Evolutionary conservation across 805 yeast species (phyloP).

Genomic region (Yamadazyma nakazawae): DNA sequence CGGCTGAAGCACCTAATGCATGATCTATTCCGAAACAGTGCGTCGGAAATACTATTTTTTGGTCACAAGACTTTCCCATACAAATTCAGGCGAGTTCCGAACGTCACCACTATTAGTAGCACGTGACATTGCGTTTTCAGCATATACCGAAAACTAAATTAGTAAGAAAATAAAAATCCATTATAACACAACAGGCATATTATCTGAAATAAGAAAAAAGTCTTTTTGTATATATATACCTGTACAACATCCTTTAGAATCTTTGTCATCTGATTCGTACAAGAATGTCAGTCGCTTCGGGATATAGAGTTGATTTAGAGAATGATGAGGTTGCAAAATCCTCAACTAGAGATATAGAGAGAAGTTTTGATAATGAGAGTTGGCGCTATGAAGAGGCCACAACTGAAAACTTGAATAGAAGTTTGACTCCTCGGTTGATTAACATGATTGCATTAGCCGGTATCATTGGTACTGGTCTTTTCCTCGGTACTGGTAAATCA

Average conservation of each 20-base stretch:
- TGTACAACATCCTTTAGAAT: too few species aligned
- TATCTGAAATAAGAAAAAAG: too few species aligned
- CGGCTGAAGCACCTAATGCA: background rate
- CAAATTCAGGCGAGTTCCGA: background rate
- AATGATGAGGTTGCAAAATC: constrained; percentile 1
- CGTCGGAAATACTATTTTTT: background rate
- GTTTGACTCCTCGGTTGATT: constrained; percentile 23
- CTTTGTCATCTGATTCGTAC: background rate
- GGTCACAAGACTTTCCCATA: background rate
- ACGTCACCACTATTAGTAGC: background rate
- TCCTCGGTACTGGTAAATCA: constrained; percentile 30
- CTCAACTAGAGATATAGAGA: constrained; percentile 1
- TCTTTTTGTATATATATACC: too few species aligned
- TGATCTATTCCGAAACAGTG: background rate
- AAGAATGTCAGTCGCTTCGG: background rate
- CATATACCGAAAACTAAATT: background rate
- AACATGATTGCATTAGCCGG: constrained; percentile 39
- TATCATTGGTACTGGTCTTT: constrained; percentile 35
- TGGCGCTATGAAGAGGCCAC: background rate
- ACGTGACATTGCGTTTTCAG: constrained; percentile 1
- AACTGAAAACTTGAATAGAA: constrained; percentile 22
- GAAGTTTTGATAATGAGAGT: constrained; percentile 3
- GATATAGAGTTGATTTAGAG: background rate
- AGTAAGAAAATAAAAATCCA: background rate
- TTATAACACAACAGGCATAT: background rate